Evolutionary conservation across 495 filamentous ascomycete genomes (phyloP).

Genomic region (Lophiotrema nucula): DNA sequence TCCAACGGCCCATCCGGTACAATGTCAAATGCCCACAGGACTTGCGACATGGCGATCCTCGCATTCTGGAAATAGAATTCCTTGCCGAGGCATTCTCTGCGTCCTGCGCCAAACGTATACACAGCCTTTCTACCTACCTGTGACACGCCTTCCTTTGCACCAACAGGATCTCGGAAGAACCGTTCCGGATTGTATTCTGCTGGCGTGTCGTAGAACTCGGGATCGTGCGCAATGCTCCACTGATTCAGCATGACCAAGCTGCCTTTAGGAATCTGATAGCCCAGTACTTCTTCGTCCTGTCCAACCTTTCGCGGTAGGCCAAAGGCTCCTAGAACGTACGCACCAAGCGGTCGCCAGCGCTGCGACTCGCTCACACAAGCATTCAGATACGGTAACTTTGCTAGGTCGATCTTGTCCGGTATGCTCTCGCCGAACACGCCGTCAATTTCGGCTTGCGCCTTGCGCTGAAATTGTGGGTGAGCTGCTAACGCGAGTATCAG

Average conservation of each 20-base stretch:
- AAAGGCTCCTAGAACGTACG: background rate
- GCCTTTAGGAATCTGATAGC: background rate
- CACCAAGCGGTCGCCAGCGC: slow-evolving; percentile 5
- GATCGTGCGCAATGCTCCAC: background rate
- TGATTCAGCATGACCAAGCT: background rate
- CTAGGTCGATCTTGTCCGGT: background rate
- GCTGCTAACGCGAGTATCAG: no score
- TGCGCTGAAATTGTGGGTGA: background rate
- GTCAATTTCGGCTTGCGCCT: background rate
- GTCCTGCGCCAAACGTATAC: background rate
- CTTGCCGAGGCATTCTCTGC: background rate
- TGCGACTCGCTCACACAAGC: background rate
- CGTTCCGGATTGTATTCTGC: background rate
- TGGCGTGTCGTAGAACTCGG: background rate
- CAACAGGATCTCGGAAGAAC: background rate
- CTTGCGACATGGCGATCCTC: background rate
- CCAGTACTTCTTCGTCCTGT: background rate
- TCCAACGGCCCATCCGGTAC: background rate
- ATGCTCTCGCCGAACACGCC: background rate
- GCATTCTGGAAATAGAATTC: background rate
- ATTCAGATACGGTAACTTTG: background rate
- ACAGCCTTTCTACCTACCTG: background rate
- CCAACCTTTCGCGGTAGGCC: background rate
- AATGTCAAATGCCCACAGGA: background rate
- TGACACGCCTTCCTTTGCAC: background rate